phyloP scores from a whole-genome alignment of 2,329 filamentous ascomycete genomes.

The Herpotrichia juniperi region DNA sequence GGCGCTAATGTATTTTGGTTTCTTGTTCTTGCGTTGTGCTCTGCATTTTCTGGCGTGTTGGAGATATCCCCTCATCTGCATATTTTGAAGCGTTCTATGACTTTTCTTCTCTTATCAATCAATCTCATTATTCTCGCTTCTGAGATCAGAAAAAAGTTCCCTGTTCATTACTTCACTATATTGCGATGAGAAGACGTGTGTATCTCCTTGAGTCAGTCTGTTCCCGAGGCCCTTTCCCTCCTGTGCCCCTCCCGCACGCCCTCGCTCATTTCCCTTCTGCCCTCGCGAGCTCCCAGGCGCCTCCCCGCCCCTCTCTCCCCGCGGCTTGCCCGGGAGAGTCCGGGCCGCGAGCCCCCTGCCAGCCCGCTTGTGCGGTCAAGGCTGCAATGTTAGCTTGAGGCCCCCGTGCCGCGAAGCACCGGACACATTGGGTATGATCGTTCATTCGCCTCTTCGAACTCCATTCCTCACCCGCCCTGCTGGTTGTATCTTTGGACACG shows the following conservation, averaged over 20 bases:
- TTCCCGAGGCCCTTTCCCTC: slow-evolving; percentile 52
- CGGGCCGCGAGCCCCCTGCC: slow-evolving; percentile 31
- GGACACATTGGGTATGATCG: slow-evolving; percentile 53
- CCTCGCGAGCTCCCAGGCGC: slow-evolving; percentile 19
- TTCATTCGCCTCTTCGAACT: slow-evolving; percentile 43
- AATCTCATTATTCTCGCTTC: slow-evolving; percentile 13
- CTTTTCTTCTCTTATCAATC: slow-evolving; percentile 18
- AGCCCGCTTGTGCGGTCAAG: slow-evolving; percentile 32
- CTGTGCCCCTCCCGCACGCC: slow-evolving; percentile 48
- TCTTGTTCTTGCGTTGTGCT: slow-evolving; percentile 42
- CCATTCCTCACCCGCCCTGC: slow-evolving; percentile 37
- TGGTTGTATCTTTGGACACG: slow-evolving; percentile 46
- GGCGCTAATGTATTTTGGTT: slow-evolving; percentile 38
- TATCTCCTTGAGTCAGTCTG: slow-evolving; percentile 49
- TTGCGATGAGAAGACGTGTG: slow-evolving; percentile 32
- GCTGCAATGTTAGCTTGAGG: slow-evolving; percentile 6
- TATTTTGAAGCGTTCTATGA: slow-evolving; percentile 27
- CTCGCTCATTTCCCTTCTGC: slow-evolving; percentile 36
- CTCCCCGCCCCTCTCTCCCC: slow-evolving; percentile 33
- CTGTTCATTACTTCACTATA: slow-evolving; percentile 11
- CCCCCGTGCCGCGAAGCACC: slow-evolving; percentile 23
- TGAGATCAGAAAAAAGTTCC: slow-evolving; percentile 6
- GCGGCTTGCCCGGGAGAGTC: slow-evolving; percentile 48
- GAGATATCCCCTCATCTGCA: slow-evolving; percentile 44
- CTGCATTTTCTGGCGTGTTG: slow-evolving; percentile 43